Conservation (phyloP, 495 filamentous ascomycete species). For the Talaromyces liani region DNA sequence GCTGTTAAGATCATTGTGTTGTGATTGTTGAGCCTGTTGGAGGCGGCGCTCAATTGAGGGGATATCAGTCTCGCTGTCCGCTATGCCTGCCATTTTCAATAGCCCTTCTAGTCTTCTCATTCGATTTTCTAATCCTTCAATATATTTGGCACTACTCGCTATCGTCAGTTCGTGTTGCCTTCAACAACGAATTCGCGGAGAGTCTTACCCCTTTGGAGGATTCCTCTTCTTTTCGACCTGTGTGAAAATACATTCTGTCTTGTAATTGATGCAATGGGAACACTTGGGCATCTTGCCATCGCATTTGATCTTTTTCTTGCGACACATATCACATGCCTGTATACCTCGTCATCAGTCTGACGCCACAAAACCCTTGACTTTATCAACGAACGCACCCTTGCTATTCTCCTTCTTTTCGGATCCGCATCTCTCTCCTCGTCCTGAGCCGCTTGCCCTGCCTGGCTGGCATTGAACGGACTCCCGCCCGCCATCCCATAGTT, state of each 20-base stretch:
- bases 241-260: slow-evolving; percentile 95
- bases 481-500: background rate
- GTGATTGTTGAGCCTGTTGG: slow-evolving; percentile 45
- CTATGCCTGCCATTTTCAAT: slow-evolving; percentile 79
- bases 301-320: slow-evolving; percentile 99
- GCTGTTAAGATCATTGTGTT: slow-evolving; percentile 21
- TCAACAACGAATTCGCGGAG: no score
- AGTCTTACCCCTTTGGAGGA: slow-evolving; percentile 80
- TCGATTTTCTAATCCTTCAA: slow-evolving; percentile 93
- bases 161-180: background rate
- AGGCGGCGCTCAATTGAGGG: slow-evolving; percentile 79
- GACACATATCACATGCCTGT: slow-evolving; percentile 97
- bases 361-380: background rate
- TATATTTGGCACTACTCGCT: slow-evolving; percentile 77
- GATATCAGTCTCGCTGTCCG: slow-evolving; percentile 80
- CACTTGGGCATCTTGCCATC: slow-evolving; percentile 94
- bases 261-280: slow-evolving; percentile 96
- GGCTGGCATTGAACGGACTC: slow-evolving; percentile 3
- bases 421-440: slow-evolving; percentile 62
- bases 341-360: background rate
- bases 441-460: slow-evolving; percentile 41
- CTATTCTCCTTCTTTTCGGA: slow-evolving; percentile 87
- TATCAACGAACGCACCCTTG: slow-evolving; percentile 53
- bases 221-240: slow-evolving; percentile 98
- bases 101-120: slow-evolving; percentile 90